phyloP scores from a whole-genome alignment of 768 basidiomycete species.

The Leucocoprinus leucothites region DNA sequence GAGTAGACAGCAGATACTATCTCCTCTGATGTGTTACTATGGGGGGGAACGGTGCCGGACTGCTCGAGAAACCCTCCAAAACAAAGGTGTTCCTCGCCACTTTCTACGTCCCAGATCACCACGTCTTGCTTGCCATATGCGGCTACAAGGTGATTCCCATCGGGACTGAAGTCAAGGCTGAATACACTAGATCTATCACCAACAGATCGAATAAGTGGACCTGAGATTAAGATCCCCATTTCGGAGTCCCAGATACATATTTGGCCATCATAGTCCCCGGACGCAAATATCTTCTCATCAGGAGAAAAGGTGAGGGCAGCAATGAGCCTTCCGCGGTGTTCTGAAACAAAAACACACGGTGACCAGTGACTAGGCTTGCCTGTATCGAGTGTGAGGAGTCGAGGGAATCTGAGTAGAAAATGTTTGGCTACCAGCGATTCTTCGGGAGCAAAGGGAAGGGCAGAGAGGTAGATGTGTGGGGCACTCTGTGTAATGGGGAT shows the following conservation, averaged over 20 bases:
- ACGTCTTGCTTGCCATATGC: conserved; percentile 15
- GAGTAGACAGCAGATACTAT: too few species aligned
- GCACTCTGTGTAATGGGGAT: conserved; percentile 18
- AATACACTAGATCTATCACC: not conserved
- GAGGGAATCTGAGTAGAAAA: conserved; percentile 13
- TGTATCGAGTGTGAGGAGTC: conserved; percentile 9
- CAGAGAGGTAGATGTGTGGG: conserved; percentile 25
- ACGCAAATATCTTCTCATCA: conserved; percentile 21
- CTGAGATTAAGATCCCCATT: conserved; percentile 11
- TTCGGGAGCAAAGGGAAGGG: too few species aligned
- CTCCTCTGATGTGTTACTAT: too few species aligned
- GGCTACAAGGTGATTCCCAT: conserved; percentile 21
- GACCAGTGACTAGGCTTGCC: conserved; percentile 19
- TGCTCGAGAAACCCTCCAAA: too few species aligned
- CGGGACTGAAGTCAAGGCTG: conserved; percentile 23
- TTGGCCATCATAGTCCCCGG: conserved; percentile 24
- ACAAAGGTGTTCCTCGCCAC: not conserved
- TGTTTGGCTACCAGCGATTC: conserved; percentile 15
- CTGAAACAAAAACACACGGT: conserved; percentile 14
- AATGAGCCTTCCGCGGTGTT: conserved; percentile 4
- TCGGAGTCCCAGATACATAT: conserved; percentile 19
- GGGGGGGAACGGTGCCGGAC: too few species aligned
- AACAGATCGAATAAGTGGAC: conserved; percentile 17
- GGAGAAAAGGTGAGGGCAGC: conserved; percentile 22
- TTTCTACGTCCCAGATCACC: conserved; percentile 19